Conservation (phyloP, 179 eudicot genomes). For the Spinacia oleracea region DNA sequence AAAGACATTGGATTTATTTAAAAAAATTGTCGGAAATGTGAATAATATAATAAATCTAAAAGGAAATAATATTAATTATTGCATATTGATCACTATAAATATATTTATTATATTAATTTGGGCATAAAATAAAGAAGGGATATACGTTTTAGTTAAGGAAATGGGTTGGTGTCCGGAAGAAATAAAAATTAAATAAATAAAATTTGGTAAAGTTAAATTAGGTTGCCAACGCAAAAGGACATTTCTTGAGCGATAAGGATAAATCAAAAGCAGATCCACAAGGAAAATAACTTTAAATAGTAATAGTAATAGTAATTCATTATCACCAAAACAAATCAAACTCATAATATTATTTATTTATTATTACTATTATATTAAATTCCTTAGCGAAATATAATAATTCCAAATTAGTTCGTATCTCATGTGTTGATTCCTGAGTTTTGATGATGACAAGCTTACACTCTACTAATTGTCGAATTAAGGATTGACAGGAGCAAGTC, state of each 20-base stretch:
- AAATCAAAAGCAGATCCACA: constrained; percentile 37
- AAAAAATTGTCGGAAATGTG: constrained; percentile 22
- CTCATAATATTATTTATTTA: neutral
- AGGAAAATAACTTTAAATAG: constrained; percentile 28
- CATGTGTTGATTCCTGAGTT: no score
- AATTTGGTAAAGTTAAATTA: constrained; percentile 40
- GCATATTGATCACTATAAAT: constrained; percentile 31
- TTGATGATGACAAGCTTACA: no score
- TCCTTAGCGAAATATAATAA: no score
- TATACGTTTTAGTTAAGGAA: constrained; percentile 36
- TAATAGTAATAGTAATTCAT: constrained; percentile 27
- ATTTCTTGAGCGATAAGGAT: constrained; percentile 44
- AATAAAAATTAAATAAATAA: constrained; percentile 28
- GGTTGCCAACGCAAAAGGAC: constrained; percentile 51
- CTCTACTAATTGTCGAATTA: no score
- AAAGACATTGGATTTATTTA: constrained; percentile 22
- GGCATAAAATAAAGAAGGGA: constrained; percentile 30
- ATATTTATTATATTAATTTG: neutral
- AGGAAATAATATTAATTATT: constrained; percentile 28
- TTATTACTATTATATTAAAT: no score
- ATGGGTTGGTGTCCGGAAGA: constrained; percentile 37
- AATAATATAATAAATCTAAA: constrained; percentile 23
- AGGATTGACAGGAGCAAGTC: no score
- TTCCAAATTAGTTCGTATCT: no score
- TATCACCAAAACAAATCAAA: constrained; percentile 24